Evolutionary conservation across 2,329 filamentous ascomycete genomes (phyloP).

Genomic region (Diaporthe sp.): DNA sequence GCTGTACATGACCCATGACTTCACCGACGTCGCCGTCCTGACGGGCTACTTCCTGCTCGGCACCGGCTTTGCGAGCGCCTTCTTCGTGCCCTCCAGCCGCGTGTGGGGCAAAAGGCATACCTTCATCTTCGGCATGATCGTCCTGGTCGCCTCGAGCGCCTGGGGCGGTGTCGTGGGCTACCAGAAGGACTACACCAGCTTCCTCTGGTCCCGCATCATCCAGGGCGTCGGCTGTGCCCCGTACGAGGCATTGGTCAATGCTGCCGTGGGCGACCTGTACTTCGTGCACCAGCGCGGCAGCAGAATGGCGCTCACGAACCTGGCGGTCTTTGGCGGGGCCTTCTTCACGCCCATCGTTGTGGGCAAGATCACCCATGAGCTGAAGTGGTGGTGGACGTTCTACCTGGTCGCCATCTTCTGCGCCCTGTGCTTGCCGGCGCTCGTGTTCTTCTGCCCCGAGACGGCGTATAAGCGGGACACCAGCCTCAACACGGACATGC

Average conservation of each 20-base stretch:
- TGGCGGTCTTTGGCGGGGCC: slow-evolving; percentile 69
- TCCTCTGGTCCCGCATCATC: slow-evolving; percentile 84
- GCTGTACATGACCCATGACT: slow-evolving; percentile 73
- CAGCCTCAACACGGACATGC: slow-evolving; percentile 78
- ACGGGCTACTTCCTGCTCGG: slow-evolving; percentile 92
- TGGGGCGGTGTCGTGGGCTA: slow-evolving; percentile 80
- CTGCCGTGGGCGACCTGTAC: slow-evolving; percentile 89
- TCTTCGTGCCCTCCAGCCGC: slow-evolving; percentile 89
- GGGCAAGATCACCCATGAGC: slow-evolving; percentile 82
- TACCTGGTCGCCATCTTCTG: slow-evolving; percentile 90
- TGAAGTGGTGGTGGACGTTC: slow-evolving; percentile 92
- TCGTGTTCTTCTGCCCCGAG: slow-evolving; percentile 88
- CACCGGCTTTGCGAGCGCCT: slow-evolving; percentile 83
- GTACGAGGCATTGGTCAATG: slow-evolving; percentile 91
- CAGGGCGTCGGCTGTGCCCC: slow-evolving; percentile 91
- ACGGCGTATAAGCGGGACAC: slow-evolving; percentile 81
- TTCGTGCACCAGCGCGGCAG: slow-evolving; percentile 88
- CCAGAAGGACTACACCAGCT: slow-evolving; percentile 73
- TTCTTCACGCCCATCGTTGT: slow-evolving; percentile 88
- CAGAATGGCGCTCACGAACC: slow-evolving; percentile 84
- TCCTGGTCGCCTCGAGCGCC: slow-evolving; percentile 80
- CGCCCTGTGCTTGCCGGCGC: slow-evolving; percentile 75
- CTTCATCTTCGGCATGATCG: slow-evolving; percentile 82
- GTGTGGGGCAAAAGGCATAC: slow-evolving; percentile 95
- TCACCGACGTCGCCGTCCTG: slow-evolving; percentile 84